Evolutionary conservation across 2,329 filamentous ascomycete species (phyloP).

Genomic region (Colletotrichum zoysiae): DNA sequence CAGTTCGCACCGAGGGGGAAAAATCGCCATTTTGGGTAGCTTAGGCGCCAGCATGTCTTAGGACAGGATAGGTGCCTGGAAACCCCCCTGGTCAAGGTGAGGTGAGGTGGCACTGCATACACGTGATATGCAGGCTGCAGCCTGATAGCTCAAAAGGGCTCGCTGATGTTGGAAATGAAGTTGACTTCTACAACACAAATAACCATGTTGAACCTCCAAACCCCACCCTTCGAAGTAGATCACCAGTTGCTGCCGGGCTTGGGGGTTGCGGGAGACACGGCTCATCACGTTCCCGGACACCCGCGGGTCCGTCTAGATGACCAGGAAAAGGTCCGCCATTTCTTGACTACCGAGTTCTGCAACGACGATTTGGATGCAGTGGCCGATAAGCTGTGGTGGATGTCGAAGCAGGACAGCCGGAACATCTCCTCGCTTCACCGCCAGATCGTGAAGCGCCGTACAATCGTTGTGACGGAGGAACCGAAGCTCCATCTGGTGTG

Average conservation of each 20-base stretch:
- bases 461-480: constrained; percentile 51
- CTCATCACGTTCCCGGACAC: neutral
- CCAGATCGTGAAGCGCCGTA: constrained; percentile 47
- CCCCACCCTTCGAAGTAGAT: neutral
- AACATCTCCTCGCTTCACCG: constrained; percentile 48
- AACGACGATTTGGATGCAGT: neutral
- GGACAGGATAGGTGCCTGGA: neutral
- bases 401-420: constrained; percentile 39
- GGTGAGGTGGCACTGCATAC: neutral
- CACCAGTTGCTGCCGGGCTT: neutral
- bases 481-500: constrained; percentile 52
- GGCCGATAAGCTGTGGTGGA: constrained; percentile 35
- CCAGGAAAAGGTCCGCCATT: neutral
- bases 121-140: constrained; percentile 2
- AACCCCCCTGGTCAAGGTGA: neutral
- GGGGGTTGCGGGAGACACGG: neutral
- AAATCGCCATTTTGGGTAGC: too few species aligned
- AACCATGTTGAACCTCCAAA: neutral
- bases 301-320: neutral
- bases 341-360: neutral
- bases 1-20: neutral
- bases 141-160: neutral
- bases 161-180: too few species aligned
- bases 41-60: neutral
- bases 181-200: neutral